Base-by-base conservation (phyloP, 2,329 filamentous ascomycete genomes). In the Fusarium graminum region DNA sequence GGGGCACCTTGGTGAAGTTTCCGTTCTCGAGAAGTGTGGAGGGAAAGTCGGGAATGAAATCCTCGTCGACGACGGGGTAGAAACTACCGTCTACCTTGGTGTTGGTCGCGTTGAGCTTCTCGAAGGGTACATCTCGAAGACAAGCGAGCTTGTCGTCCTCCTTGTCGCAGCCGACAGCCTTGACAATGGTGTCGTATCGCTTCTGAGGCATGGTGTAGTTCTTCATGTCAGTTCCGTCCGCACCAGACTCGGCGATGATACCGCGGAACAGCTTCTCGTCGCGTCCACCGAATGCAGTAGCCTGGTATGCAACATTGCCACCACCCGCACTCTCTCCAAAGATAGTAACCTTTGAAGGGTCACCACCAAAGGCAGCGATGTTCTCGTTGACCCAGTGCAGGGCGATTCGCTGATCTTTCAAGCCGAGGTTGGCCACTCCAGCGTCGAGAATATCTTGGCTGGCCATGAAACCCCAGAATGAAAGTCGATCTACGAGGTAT, bases 1-100 rank as follows among this genome's bases (percentile, higher is more conserved):
- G 83, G 0, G 88, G 88, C 0, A 91, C 85, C 59, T 86, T 82
- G 57, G 90, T 84, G 65, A 91, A 90, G 13, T 83, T 81, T 34
- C 88, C 88, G 2, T 81, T 74, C 2, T 79, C 77, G 3, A 91
- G 78, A 67, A 89, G 85, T 2, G 81, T 75, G 7, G 84, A 86
- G 6, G 79, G 79, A 51, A 78, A 71, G 14, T 71, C 72, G 4
- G 78, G 77, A 6, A 83, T 72, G 6, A 80, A 79, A 38, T 80
- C 75, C 14, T 74, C 75, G 32, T 83, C 81, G 0, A 71, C 69
- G 0, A 71, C 65, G 0, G 66, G 66, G 12, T 54, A 64, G 30
- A 71, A 71, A 30, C 50, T 65, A 1, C 59, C 59, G 0, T 54
- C 44, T 3, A 72, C 49, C 22, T 56, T 17, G 2, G 40, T 38